Evolutionary conservation across 169 alveolate genomes (phyloP).

Genomic region (Besnoitia besnoiti): DNA sequence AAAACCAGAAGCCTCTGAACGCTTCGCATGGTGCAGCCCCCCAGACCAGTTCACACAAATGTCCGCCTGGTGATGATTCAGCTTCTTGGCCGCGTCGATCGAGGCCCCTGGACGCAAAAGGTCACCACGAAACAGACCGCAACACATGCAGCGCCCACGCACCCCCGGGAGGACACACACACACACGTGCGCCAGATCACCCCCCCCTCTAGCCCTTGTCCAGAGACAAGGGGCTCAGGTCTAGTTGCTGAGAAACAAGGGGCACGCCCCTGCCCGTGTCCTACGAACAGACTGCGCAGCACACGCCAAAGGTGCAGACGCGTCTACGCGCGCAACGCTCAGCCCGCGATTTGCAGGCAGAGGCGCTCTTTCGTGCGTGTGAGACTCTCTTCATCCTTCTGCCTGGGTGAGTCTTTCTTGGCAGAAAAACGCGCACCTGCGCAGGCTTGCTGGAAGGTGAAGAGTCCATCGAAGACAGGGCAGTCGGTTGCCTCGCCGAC

Average conservation of each 20-base stretch:
- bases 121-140: background rate
- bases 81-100: constrained; percentile 94
- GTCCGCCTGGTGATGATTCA: constrained; percentile 94
- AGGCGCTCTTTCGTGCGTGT: no score
- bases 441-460: constrained; percentile 95
- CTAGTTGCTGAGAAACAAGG: no score
- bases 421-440: no score
- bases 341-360: no score
- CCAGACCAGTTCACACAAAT: constrained; percentile 98
- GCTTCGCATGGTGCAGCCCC: constrained; percentile 98
- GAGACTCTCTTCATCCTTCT: no score
- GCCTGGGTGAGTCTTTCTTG: no score
- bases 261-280: no score
- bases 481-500: constrained; percentile 97
- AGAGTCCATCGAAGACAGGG: constrained; percentile 98
- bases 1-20: constrained; percentile 98
- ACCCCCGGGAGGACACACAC: background rate
- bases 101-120: constrained; percentile 86
- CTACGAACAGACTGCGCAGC: no score
- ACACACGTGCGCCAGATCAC: background rate
- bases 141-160: background rate
- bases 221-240: no score
- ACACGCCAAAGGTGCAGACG: no score
- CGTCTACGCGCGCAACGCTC: no score
- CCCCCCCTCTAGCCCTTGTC: no score